phyloP scores from a whole-genome alignment of 2,329 filamentous ascomycete species.

The Pseudopyricularia javanii region DNA sequence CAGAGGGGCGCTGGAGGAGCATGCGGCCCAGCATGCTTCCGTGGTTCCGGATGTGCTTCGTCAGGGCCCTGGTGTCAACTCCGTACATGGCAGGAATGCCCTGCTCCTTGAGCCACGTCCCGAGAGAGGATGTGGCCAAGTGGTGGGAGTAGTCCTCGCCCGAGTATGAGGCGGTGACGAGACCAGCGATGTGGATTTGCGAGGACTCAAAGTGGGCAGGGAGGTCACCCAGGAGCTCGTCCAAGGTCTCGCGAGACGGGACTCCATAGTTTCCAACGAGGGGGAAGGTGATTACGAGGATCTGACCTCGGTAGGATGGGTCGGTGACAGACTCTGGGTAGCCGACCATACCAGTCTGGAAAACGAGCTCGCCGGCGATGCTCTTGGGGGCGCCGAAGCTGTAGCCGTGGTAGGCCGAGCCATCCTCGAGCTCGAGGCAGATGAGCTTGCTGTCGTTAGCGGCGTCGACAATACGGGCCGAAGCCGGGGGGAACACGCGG shows the following conservation, averaged over 20 bases:
- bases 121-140: slow-evolving; percentile 79
- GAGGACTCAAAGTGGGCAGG: slow-evolving; percentile 88
- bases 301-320: slow-evolving; percentile 83
- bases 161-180: slow-evolving; percentile 82
- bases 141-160: slow-evolving; percentile 95
- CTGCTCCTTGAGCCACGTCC: slow-evolving; percentile 93
- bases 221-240: slow-evolving; percentile 73
- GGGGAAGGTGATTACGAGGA: slow-evolving; percentile 95
- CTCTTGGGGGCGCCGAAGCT: slow-evolving; percentile 95
- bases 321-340: slow-evolving; percentile 93
- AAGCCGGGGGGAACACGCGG: slow-evolving; percentile 40
- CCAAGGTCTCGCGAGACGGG: slow-evolving; percentile 71
- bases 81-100: slow-evolving; percentile 88
- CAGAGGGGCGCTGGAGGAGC: slow-evolving; percentile 56
- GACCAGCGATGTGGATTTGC: slow-evolving; percentile 85
- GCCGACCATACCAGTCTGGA: slow-evolving; percentile 98
- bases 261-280: slow-evolving; percentile 98
- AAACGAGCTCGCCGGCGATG: slow-evolving; percentile 92
- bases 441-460: slow-evolving; percentile 49
- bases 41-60: slow-evolving; percentile 85
- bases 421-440: slow-evolving; percentile 87
- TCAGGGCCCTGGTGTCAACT: slow-evolving; percentile 85
- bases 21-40: slow-evolving; percentile 94
- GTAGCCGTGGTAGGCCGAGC: slow-evolving; percentile 81
- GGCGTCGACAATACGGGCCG: slow-evolving; percentile 41